Base-by-base conservation (phyloP, 352 stramenopile species). In the Globisporangium spinosum region DNA sequence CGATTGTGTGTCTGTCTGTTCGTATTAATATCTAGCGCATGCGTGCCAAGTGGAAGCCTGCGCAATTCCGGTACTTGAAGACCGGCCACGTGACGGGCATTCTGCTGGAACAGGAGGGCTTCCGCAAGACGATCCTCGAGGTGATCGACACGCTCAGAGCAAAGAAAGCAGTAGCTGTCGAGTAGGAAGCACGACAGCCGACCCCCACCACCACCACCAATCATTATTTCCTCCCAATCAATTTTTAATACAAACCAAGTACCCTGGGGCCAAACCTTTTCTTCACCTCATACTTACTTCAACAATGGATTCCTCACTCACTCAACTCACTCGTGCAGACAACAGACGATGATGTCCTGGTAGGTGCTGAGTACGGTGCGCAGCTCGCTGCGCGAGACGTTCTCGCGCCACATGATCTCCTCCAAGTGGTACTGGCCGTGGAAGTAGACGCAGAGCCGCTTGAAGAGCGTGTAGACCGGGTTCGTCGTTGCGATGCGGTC, bases 401-500 rank as follows among this genome's bases (percentile, higher is more conserved):
- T 95, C 58, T 96, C 89, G 15, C 89, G 76, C 89, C 89, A 96
- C 89, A 96, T 96, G 63, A 96, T 96, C 73, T 96, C 89, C 72
- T 94, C 89, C 15, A 95, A 69, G 64, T 96, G 89, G 60, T 95
- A 80, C 54, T 96, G 83, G 45, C 89, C 89, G 49, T 94, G 85
- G 61, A 96, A 96, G 69, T 96, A 96, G 0, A 90, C 76, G 35
- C 85, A 93, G 12, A 96, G 73, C 4, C 87, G 76, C 57, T 90
- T 90, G 62, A 96, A 96, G 10, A 95, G 75, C 17, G 82, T 81
- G 58, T 91, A 94, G 1, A 93, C 81, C 3, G 85, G 84, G 49
- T 87, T 93, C 6, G 85, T 87, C 32, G 85, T 92, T 56, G 85
- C 86, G 32, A 96, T 93, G 65, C 90, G 87, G 23, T 88, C 86